A percentile compares a stretch with the other conserved stretches of the same genome.
Conservation (phyloP, 208 protist genomes). For the Balamuthia mandrillaris region DNA sequence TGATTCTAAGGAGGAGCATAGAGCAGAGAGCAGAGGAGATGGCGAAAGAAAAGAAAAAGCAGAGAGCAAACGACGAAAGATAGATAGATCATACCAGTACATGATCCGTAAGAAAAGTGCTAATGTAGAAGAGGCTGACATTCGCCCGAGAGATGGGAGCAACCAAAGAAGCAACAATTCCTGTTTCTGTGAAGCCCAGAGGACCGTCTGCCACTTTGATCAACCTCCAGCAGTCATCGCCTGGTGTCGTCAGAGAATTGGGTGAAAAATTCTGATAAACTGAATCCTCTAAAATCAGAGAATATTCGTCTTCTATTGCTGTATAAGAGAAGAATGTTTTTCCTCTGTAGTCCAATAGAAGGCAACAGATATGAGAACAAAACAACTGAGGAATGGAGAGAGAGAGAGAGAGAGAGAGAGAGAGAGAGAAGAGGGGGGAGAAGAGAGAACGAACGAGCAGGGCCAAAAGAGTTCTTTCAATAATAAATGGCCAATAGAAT, state of each 20-base stretch:
- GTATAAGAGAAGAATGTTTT: constrained; percentile 29
- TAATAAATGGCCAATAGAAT: no score
- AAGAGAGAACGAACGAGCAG: not conserved
- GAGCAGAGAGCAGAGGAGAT: no score
- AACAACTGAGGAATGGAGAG: not conserved
- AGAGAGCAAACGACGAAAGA: no score
- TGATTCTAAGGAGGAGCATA: no score
- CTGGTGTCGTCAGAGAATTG: no score
- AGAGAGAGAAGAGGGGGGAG: not conserved
- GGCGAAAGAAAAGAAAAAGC: no score
- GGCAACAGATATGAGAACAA: not conserved
- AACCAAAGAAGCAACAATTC: not conserved
- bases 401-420: not conserved
- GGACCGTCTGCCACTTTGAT: constrained; percentile 32
- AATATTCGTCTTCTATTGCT: constrained; percentile 1
- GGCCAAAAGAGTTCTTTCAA: no score
- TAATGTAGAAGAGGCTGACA: constrained; percentile 19
- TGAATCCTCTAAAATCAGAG: constrained; percentile 23
- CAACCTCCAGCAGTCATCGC: constrained; percentile 4
- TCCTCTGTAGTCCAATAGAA: not conserved
- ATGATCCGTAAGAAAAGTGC: constrained; percentile 27
- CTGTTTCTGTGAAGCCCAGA: constrained; percentile 18
- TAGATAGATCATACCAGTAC: no score
- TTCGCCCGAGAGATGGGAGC: not conserved
- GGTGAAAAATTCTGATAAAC: no score